A percentile compares a stretch with the other conserved stretches of the same genome.
Conservation (phyloP, 257 asterid species). For the Paraleonurus japonicus region DNA sequence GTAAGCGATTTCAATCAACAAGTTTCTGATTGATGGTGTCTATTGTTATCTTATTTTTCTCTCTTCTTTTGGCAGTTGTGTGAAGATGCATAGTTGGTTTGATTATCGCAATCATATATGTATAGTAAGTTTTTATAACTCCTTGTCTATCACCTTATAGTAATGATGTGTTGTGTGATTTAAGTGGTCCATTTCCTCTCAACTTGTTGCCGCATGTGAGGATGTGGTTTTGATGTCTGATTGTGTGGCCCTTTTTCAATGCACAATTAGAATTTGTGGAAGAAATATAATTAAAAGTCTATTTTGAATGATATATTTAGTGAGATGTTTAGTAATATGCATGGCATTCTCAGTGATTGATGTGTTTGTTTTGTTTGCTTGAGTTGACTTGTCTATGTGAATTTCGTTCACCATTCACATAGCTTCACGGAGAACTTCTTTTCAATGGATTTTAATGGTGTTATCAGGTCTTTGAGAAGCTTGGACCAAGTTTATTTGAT, state of each 20-base stretch:
- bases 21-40: background rate
- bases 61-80: constrained; percentile 54
- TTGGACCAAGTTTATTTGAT: constrained; percentile 71
- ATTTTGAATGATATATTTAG: constrained; percentile 16
- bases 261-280: background rate
- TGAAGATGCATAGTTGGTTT: constrained; percentile 78
- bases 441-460: constrained; percentile 51
- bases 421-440: constrained; percentile 49
- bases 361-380: constrained; percentile 22
- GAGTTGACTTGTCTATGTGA: constrained; percentile 28
- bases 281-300: constrained; percentile 8
- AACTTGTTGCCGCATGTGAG: constrained; percentile 9
- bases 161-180: constrained; percentile 3
- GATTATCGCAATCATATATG: constrained; percentile 86
- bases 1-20: constrained; percentile 41
- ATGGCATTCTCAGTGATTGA: constrained; percentile 17
- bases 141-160: background rate
- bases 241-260: constrained; percentile 17
- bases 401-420: constrained; percentile 28
- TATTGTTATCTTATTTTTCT: constrained; percentile 19
- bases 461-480: constrained; percentile 73
- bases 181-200: background rate
- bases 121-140: constrained; percentile 53
- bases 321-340: constrained; percentile 6
- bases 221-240: constrained; percentile 16